A percentile compares a stretch with the other conserved stretches of the same genome.
Evolutionary conservation across 768 basidiomycete genomes (phyloP).

Genomic region (Daedaleopsis nitida): DNA sequence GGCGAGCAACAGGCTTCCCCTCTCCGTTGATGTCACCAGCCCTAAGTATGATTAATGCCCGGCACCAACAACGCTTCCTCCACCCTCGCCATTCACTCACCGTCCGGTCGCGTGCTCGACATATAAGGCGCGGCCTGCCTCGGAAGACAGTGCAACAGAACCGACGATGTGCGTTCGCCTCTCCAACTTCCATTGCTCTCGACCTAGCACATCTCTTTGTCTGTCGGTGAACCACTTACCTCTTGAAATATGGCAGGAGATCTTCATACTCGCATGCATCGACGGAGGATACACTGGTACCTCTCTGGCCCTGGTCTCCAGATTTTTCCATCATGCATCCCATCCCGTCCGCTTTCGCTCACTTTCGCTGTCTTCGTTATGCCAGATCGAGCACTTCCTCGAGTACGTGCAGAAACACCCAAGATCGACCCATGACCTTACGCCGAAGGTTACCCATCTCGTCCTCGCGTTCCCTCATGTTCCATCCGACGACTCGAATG

Average conservation of each 20-base stretch:
- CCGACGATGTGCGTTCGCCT: not conserved
- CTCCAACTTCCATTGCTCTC: not conserved
- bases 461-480: slow-evolving; percentile 12
- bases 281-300: slow-evolving; percentile 15
- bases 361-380: slow-evolving; percentile 10
- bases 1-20: not conserved
- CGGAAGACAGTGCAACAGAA: slow-evolving; percentile 29
- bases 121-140: slow-evolving; percentile 6
- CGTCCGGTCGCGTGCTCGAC: not conserved
- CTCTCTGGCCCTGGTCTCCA: slow-evolving; percentile 9
- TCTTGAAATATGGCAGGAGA: slow-evolving; percentile 16
- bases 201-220: not conserved
- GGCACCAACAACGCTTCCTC: not conserved
- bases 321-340: slow-evolving; percentile 12
- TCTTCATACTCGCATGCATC: slow-evolving; percentile 12
- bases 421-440: not conserved
- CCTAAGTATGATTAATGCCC: slow-evolving; percentile 5
- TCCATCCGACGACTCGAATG: not conserved
- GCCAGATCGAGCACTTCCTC: slow-evolving; percentile 9
- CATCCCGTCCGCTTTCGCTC: slow-evolving; percentile 8
- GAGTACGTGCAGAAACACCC: not conserved
- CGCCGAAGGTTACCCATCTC: slow-evolving; percentile 5
- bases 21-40: not conserved
- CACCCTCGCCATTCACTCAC: not conserved
- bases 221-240: slow-evolving; percentile 1